Base-by-base conservation (phyloP, 2,329 filamentous ascomycete species). In the Lachnellula willkommii region DNA sequence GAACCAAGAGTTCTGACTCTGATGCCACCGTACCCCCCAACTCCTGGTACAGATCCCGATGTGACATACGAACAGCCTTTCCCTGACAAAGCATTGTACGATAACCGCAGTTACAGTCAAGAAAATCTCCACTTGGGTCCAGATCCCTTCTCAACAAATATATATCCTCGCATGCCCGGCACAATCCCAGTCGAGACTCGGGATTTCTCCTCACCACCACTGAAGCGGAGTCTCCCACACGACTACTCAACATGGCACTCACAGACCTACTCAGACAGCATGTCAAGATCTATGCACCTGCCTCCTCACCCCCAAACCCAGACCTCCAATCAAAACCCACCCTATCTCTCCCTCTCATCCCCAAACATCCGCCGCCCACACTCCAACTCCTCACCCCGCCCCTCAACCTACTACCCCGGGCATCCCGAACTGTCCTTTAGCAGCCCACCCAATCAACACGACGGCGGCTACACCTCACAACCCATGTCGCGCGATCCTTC, bases 401-500 rank as follows among this genome's bases (percentile, higher is more conserved):
- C 43, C 24, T 54, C 61, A 3, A 53, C 55, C 12, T 66, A 65
- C 39, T 57, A 59, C 47, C 66, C 64, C 26, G 60, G 65, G 1
- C 48, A 74, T 70, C 28, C 77, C 73, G 67, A 73, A 71, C 47
- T 77, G 71, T 50, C 73, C 14, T 77, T 77, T 73, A 73, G 51
- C 9, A 57, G 55, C 36, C 42, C 40, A 15, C 43, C 50, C n/a
- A 48, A 40, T 12, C 50, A 28, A 42, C 39, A 36, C 60, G 62
- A 55, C 64, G 70, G 20, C n/a, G 76, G 76, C 4, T 79, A 80
- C 62, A 72, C 73, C 26, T 78, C 76, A 7, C 74, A 78, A 57
- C 77, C 78, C 5, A 78, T 80, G 75, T 76, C 75, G 1, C 74
- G 77, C 3, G 68, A 78, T 57, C 63, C 72, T 0, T 77, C 77